Base-by-base conservation (phyloP, 257 asterid genomes). In the Fraxinus pennsylvanica region DNA sequence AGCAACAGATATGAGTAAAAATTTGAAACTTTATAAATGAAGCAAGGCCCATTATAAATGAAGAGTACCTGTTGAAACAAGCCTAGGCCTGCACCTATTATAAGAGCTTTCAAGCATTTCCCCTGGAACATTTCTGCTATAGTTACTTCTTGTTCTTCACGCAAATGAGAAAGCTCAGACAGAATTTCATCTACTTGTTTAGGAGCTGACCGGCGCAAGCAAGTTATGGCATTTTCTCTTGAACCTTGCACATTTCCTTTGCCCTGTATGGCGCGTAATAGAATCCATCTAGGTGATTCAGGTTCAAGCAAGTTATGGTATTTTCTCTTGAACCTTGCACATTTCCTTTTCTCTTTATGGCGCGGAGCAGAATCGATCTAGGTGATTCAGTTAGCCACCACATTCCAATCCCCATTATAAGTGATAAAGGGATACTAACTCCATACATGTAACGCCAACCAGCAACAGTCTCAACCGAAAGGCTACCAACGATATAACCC, bases 381-480 rank as follows among this genome's bases (percentile, higher is more conserved):
- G 99, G 98, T 3, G 99, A 93, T 73, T 89, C 84, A 73, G 99
- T 97, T 65, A 96, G 88, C 94, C 97, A 96, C 98, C 97, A 96
- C 91, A 92, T 96, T 73, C 99, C 98, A 81, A 88, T 76, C 70
- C 94, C 99, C 98, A 93, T 92, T 77, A 91, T 76, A 82, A 96
- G 72, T 57, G 99, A 80, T 71, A 96, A 65, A 63, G 97, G 97
- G 76, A 66, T 81, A 88, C 97, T 87, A 83, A 89, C 71, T 77
- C 92, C 97, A 81, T 88, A 96, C 92, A 89, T 91, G 85, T 89
- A 88, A 74, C 99, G 92, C 99, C 99, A 95, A 82, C 99, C 98
- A 79, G 89, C 77, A 75, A 86, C 76, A n/a, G 88, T 78, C 57
- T 91, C 90, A 52, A 93, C 89, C 90, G 88, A 80, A 85, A 96